A percentile compares a stretch with the other conserved stretches of the same genome.
phyloP scores from a whole-genome alignment of 768 basidiomycete genomes.

The Mycena chlorophos region DNA sequence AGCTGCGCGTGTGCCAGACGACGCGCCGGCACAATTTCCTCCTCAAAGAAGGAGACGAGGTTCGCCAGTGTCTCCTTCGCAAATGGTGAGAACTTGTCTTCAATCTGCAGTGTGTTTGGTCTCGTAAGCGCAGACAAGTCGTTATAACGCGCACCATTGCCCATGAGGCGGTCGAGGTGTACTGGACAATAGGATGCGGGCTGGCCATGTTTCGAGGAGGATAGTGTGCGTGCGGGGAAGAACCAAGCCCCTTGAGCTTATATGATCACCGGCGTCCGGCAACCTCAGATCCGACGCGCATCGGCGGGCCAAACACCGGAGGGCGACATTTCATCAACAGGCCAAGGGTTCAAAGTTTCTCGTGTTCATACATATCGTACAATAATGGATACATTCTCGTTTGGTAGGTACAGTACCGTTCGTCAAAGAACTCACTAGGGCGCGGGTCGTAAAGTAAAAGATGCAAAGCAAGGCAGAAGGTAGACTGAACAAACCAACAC shows the following conservation, averaged over 20 bases:
- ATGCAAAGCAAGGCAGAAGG: too few species aligned
- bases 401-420: too few species aligned
- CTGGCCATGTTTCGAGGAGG: conserved; percentile 45
- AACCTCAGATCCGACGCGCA: too few species aligned
- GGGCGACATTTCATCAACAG: too few species aligned
- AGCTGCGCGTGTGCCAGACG: conserved; percentile 80
- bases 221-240: conserved; percentile 14
- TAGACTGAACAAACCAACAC: conserved; percentile 6
- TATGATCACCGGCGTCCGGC: too few species aligned
- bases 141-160: conserved; percentile 60
- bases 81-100: conserved; percentile 89
- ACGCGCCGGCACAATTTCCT: conserved; percentile 83
- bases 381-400: too few species aligned
- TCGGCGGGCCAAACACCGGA: background rate
- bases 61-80: conserved; percentile 86
- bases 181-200: conserved; percentile 69
- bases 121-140: background rate
- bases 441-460: too few species aligned
- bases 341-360: too few species aligned
- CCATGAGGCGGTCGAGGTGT: conserved; percentile 86
- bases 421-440: too few species aligned
- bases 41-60: conserved; percentile 85
- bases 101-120: conserved; percentile 49
- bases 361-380: too few species aligned
- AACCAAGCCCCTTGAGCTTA: background rate